phyloP scores from a whole-genome alignment of 2,329 filamentous ascomycete species.

The Acrodontium crateriforme region DNA sequence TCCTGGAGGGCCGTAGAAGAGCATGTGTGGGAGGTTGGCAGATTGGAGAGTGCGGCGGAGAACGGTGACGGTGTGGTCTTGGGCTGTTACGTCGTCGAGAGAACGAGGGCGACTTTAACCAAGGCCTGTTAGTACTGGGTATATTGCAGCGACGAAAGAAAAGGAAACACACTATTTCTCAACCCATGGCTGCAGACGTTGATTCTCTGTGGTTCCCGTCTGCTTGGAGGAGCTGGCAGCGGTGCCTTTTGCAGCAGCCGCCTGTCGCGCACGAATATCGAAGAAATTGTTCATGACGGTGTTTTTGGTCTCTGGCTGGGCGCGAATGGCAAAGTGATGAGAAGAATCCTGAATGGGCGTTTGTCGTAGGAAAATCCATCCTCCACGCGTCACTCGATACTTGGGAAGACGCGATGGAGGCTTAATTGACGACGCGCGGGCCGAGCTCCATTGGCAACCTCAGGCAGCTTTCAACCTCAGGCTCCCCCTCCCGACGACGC shows the following conservation, averaged over 20 bases:
- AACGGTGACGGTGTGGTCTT: conserved; percentile 92
- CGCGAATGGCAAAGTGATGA: no score
- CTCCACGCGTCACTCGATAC: no score
- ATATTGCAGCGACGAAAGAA: background rate
- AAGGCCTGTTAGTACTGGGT: no score
- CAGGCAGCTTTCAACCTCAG: no score
- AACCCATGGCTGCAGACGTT: conserved; percentile 79
- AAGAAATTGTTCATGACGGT: conserved; percentile 79
- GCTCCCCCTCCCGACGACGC: no score
- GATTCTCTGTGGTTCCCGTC: conserved; percentile 47
- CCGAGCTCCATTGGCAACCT: no score
- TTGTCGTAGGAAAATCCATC: no score
- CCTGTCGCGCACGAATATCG: conserved; percentile 74
- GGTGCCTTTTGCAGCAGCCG: conserved; percentile 50
- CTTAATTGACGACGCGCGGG: no score
- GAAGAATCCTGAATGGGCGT: no score
- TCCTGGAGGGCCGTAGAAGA: conserved; percentile 95
- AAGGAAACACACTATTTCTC: conserved; percentile 96
- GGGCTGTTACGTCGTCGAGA: conserved; percentile 85
- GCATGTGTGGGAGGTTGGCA: conserved; percentile 96
- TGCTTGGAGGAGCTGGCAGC: conserved; percentile 58
- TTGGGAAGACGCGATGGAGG: no score
- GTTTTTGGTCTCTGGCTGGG: background rate
- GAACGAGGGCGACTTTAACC: conserved; percentile 89
- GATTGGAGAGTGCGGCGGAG: conserved; percentile 87